phyloP scores from a whole-genome alignment of 257 asterid genomes.

The Nicotiana noctiflora region DNA sequence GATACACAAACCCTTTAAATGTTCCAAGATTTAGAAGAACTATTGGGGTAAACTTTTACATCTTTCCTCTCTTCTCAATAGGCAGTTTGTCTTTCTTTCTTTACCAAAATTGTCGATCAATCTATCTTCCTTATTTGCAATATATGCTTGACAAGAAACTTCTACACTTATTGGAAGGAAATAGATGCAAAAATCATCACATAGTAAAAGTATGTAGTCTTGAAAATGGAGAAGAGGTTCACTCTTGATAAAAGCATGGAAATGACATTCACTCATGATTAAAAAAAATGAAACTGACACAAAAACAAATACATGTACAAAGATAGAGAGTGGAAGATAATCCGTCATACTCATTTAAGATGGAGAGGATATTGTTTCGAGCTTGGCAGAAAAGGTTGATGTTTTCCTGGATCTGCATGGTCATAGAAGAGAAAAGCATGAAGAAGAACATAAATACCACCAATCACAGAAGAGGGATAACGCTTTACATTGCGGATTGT shows the following conservation, averaged over 20 bases:
- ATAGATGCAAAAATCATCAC: neutral
- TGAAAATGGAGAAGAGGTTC: neutral
- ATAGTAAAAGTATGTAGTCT: neutral
- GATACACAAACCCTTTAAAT: neutral
- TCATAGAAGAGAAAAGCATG: too few relatives aligned
- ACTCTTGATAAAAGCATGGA: neutral
- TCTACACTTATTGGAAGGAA: neutral
- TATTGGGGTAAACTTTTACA: neutral
- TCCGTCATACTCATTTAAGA: constrained; percentile 58
- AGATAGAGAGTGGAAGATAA: neutral
- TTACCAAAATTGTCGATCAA: neutral
- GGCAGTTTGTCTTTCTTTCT: neutral
- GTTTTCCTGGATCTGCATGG: constrained; percentile 65
- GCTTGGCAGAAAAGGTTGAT: constrained; percentile 59
- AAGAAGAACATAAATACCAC: neutral
- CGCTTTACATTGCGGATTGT: neutral
- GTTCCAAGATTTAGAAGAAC: neutral
- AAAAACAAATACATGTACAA: neutral
- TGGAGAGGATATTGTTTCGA: constrained; percentile 48
- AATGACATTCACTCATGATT: neutral
- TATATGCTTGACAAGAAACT: neutral
- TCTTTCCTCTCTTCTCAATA: neutral
- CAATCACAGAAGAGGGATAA: constrained; percentile 2
- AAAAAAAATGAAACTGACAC: neutral
- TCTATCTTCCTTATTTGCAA: neutral